These are phyloP conservation scores for Aurantiochytrium sp. DNA, from an alignment of 108 stramenopile species.

Conservation along the genomic window DNA sequence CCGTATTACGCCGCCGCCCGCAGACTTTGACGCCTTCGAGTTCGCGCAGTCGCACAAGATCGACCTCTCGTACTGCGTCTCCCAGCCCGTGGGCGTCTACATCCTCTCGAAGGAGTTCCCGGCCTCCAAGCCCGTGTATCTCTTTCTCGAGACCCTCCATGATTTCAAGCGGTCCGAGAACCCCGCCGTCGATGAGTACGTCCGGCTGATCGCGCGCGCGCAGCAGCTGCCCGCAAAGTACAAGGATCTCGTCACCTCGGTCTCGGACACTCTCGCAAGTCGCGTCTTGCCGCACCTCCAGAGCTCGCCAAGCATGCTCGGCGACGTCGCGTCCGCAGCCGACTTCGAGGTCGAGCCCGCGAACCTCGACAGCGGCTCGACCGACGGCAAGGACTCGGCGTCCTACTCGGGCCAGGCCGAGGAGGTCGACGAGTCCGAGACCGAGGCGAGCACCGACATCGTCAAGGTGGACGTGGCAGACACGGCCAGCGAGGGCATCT, in stretches of 20 bases:
- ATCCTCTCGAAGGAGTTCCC: background rate
- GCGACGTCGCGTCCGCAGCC: background rate
- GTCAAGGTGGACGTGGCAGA: background rate
- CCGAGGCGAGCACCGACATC: background rate
- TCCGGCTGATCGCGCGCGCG: background rate
- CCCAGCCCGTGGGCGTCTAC: constrained; percentile 20
- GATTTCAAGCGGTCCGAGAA: background rate
- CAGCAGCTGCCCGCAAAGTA: background rate
- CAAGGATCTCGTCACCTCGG: background rate
- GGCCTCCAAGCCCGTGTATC: constrained; percentile 8
- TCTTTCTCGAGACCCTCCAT: background rate
- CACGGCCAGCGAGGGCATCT: background rate
- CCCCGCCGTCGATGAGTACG: background rate
- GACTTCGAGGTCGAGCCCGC: background rate
- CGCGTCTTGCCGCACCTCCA: background rate
- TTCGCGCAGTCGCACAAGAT: background rate
- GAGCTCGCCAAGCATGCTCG: background rate
- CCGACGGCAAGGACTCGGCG: background rate
- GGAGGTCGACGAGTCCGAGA: background rate
- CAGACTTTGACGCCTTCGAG: background rate
- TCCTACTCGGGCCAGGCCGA: too few relatives aligned
- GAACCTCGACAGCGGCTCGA: background rate
- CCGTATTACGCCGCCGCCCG: background rate
- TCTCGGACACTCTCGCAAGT: background rate
- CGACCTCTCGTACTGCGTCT: background rate